Percentiles rank a stretch among this genome's conserved stretches.
These are phyloP conservation scores for Aspergillus hancockii DNA, from an alignment of 495 filamentous ascomycete species.

Conservation along the genomic window DNA sequence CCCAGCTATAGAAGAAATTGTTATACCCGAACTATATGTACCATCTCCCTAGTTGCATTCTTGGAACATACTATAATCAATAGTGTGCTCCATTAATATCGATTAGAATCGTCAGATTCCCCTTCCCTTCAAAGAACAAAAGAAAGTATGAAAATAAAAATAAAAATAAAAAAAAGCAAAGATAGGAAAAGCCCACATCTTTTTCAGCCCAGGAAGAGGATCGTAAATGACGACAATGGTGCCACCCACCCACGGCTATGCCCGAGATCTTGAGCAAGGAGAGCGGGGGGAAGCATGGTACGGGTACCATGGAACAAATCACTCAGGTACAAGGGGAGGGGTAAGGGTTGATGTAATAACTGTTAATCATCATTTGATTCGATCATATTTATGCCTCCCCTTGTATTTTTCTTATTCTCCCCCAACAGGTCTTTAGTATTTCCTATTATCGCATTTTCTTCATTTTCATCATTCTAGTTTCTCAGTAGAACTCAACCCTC, in stretches of 20 bases:
- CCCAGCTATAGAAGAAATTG: neutral
- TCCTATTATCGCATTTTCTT: neutral
- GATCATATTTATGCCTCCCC: neutral
- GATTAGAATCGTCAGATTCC: neutral
- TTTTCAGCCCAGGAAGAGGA: slow-evolving; percentile 9
- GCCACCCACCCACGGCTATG: slow-evolving; percentile 27
- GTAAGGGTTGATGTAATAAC: slow-evolving; percentile 2
- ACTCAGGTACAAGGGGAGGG: slow-evolving; percentile 16
- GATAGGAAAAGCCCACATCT: neutral
- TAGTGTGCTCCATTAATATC: slow-evolving; percentile 8
- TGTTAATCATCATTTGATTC: neutral
- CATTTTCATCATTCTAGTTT: neutral
- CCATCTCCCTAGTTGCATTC: neutral
- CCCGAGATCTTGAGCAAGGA: slow-evolving; percentile 33
- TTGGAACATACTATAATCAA: slow-evolving; percentile 6
- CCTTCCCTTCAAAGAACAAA: neutral
- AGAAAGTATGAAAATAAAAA: no score
- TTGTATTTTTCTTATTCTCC: neutral
- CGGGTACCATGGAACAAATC: slow-evolving; percentile 23
- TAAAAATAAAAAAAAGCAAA: neutral
- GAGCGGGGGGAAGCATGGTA: slow-evolving; percentile 27
- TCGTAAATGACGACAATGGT: slow-evolving; percentile 21
- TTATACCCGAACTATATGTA: neutral
- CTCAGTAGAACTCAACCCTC: no score
- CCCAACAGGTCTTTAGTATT: neutral